Conservation (phyloP, 2,329 filamentous ascomycete genomes). For the Hypoxylon sp. region DNA sequence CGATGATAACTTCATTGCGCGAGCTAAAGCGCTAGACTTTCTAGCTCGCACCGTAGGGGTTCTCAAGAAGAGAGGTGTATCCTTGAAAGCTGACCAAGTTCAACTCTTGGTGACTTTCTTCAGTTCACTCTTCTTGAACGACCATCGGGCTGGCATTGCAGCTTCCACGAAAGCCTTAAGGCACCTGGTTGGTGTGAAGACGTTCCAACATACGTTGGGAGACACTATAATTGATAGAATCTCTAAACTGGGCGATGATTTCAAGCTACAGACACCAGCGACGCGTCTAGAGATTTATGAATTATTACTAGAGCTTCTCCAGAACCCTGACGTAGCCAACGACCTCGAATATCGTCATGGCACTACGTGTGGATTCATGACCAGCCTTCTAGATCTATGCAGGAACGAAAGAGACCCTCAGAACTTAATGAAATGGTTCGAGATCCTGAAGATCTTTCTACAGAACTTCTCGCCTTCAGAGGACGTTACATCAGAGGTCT, state of each 20-base stretch:
- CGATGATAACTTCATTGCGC: slow-evolving; percentile 64
- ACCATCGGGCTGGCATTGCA: slow-evolving; percentile 71
- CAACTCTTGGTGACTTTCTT: slow-evolving; percentile 69
- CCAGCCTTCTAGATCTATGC: slow-evolving; percentile 66
- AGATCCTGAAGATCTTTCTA: slow-evolving; percentile 63
- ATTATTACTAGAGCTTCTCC: slow-evolving; percentile 62
- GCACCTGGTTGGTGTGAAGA: slow-evolving; percentile 64
- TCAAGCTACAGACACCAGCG: slow-evolving; percentile 65
- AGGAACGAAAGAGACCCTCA: slow-evolving; percentile 70
- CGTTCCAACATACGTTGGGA: slow-evolving; percentile 65
- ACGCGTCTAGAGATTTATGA: slow-evolving; percentile 69
- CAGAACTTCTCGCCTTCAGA: slow-evolving; percentile 61
- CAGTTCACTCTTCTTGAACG: slow-evolving; percentile 70
- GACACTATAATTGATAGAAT: slow-evolving; percentile 65
- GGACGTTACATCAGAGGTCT: slow-evolving; percentile 65
- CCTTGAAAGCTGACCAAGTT: slow-evolving; percentile 67
- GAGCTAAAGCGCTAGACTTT: slow-evolving; percentile 71
- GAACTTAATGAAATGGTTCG: slow-evolving; percentile 71
- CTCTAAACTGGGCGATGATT: slow-evolving; percentile 69
- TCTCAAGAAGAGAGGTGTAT: slow-evolving; percentile 58
- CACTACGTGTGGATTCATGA: slow-evolving; percentile 62
- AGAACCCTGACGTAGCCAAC: slow-evolving; percentile 59
- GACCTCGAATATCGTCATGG: slow-evolving; percentile 63
- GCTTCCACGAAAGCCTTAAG: slow-evolving; percentile 68
- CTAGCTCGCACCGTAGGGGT: slow-evolving; percentile 67